Percentiles rank a stretch among this genome's conserved stretches.
Conservation (phyloP, 2,329 filamentous ascomycete genomes). For the Fusarium denticulatum region DNA sequence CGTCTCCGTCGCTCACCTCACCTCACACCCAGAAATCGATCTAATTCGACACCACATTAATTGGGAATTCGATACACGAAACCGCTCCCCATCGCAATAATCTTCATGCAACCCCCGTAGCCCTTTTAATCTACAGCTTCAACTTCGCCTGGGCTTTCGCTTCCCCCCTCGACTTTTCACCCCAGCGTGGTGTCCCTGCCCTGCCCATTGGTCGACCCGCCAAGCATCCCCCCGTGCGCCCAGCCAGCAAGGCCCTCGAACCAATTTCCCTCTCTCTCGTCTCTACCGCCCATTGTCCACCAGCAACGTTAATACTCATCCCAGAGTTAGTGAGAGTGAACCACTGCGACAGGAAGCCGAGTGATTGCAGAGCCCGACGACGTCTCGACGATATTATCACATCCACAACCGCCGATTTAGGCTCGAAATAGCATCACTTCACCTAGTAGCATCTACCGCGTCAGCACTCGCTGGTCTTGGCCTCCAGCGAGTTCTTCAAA, state of each 20-base stretch:
- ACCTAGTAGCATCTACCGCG: conserved; percentile 37
- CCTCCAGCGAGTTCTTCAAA: conserved; percentile 35
- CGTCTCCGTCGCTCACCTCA: conserved; percentile 22
- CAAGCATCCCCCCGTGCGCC: conserved; percentile 42
- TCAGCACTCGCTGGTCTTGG: conserved; percentile 39
- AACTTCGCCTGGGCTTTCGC: conserved; percentile 6
- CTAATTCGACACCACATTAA: conserved; percentile 25
- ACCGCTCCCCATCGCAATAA: conserved; percentile 25
- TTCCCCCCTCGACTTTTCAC: conserved; percentile 15
- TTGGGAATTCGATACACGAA: conserved; percentile 21
- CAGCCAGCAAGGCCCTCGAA: conserved; percentile 39
- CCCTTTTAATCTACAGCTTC: conserved; percentile 9
- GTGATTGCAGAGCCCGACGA: conserved; percentile 13
- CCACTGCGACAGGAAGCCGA: conserved; percentile 8
- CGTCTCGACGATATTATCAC: conserved; percentile 18
- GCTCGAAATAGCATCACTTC: conserved; percentile 39
- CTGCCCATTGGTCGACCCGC: conserved; percentile 42
- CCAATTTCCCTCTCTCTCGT: conserved; percentile 43
- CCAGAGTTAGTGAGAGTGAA: conserved; percentile 23
- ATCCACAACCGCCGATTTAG: conserved; percentile 23
- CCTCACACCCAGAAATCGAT: conserved; percentile 1
- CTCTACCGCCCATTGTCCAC: conserved; percentile 34
- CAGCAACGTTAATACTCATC: conserved; percentile 26
- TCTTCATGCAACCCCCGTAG: conserved; percentile 30
- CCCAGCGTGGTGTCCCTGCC: conserved; percentile 33